phyloP scores from a whole-genome alignment of 306 rosid species.

The Prunus mongolica region DNA sequence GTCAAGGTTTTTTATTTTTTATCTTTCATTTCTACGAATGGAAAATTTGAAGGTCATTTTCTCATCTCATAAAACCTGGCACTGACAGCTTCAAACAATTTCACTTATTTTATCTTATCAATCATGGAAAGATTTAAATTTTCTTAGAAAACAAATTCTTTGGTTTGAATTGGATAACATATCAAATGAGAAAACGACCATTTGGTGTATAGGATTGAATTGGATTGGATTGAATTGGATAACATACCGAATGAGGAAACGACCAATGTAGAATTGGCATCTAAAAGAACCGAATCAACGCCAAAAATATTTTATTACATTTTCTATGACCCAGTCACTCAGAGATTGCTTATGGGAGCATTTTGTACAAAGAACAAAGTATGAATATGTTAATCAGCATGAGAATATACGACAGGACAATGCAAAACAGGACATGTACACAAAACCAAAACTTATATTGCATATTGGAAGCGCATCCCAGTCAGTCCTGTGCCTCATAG shows the following conservation, averaged over 20 bases:
- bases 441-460: conserved; percentile 17
- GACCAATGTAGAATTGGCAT: no score
- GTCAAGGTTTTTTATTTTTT: neutral
- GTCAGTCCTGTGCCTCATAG: neutral
- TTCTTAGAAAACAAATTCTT: no score
- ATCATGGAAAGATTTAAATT: neutral
- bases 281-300: neutral
- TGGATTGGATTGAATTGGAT: no score
- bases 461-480: neutral
- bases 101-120: neutral
- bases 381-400: neutral
- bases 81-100: neutral
- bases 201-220: no score
- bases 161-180: no score
- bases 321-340: neutral
- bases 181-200: no score
- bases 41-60: neutral
- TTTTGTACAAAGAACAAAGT: conserved; percentile 12
- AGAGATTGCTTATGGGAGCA: neutral
- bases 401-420: neutral
- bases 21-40: neutral
- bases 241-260: no score
- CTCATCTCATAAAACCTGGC: neutral
- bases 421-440: conserved; percentile 9
- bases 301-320: neutral